Base-by-base conservation (phyloP, 208 protist genomes). In the Leishmania major region DNA sequence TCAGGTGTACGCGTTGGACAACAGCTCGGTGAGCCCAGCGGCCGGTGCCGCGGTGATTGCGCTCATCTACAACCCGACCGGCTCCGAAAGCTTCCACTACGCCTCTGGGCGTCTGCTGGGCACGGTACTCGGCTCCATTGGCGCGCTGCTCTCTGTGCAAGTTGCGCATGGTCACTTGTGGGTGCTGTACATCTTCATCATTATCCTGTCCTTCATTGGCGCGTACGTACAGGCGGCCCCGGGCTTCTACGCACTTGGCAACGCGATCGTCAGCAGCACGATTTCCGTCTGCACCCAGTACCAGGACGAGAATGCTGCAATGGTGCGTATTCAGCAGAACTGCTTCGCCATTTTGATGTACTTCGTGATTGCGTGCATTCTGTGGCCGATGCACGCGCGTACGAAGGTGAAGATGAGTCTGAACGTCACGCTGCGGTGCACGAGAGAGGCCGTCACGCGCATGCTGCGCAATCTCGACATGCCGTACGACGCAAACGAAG, bases 271-370 rank as follows among this genome's bases (percentile, higher is more conserved):
- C 53, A 95, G 93, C 85, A 96, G 93, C 84, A 91, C 89, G 43
- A 98, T 98, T 60, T 96, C 93, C 25, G 88, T 98, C 75, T 94
- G 94, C 77, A 94, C 92, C 49, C 95, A 98, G 84, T 98, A 96
- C 83, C 74, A 78, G 67, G 85, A 96, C 70, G 81, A 89, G 49
- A 84, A 77, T 62, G 95, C 95, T 43, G 95, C 95, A n/a, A 96
- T 98, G 90, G 87, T 90, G 64, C 95, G 95, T 85, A 98, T 98
- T 80, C 87, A 98, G 78, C 95, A 98, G 81, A 98, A 98, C 86
- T 92, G 93, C 80, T 98, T 98, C 60, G 93, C 95, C 57, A 98
- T 98, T 89, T 86, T 96, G 73, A 91, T 98, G 75, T 98, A 98
- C 85, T 98, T 98, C 82, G 89, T 88, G 49, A 95, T 98, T 80